Base-by-base conservation (phyloP, 495 filamentous ascomycete genomes). In the Penicillium paxilli region DNA sequence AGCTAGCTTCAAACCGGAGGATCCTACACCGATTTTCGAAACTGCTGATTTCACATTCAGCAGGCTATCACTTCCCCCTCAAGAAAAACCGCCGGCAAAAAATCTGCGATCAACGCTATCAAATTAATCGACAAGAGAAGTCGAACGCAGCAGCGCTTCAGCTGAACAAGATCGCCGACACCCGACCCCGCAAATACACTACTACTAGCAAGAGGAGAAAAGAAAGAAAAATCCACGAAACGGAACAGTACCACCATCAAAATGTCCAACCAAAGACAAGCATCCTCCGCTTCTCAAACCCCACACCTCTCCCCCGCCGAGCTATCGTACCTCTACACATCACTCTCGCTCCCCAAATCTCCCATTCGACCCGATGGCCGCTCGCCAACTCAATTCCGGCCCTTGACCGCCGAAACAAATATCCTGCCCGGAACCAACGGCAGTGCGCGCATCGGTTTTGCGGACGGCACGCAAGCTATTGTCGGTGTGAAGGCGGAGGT, bases 401-500 rank as follows among this genome's bases (percentile, higher is more conserved):
- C 92, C 0, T 74, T 98, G 2, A 77, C 87, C 10, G 95, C 95
- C 52, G 95, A 98, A 72, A 87, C 87, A 6, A 88, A 88, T 33
- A 90, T 98, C 47, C 83, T 98, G 0, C 92, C 95, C 0, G 83
- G 84, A 47, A 85, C 92, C 21, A 96, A 97, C 67, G 94, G 95
- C 44, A 92, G 88, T 72, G 92, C 94, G 53, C 85, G 95, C 33
- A 83, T 98, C 41, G 93, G 92, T 51, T 96, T 96, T 69, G 89
- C 91, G 11, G 94, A 98, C 66, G 95, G 95, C 38, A 93, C 89
- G 2, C 93, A 98, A 71, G 94, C 92, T 6, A 86, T 98, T 53
- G 93, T 96, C 19, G 94, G 94, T 26, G 87, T 97, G 44, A 98
- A 98, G 69, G 91, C 86, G 3, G 93, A 97, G 69, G 89, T 98